Conservation (phyloP, 805 yeast species). For the Candida sanyiensis region DNA sequence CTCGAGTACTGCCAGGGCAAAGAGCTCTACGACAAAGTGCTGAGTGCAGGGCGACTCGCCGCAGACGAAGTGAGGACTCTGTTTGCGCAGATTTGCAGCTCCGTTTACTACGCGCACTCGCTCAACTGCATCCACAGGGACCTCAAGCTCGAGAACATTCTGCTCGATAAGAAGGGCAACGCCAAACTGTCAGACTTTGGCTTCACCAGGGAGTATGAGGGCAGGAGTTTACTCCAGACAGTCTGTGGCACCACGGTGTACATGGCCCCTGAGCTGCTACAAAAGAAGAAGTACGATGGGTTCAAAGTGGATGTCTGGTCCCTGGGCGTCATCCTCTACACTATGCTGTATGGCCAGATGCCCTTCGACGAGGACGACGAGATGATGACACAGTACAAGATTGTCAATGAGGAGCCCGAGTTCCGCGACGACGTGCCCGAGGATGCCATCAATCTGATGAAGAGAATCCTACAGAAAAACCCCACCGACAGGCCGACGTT, state of each 20-base stretch:
- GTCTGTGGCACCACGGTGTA: constrained; percentile 93
- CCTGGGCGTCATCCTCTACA: constrained; percentile 80
- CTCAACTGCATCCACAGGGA: constrained; percentile 81
- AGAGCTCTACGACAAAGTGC: constrained; percentile 64
- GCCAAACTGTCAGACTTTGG: constrained; percentile 91
- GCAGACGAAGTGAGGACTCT: constrained; percentile 44
- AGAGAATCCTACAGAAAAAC: constrained; percentile 55
- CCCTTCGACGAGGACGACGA: constrained; percentile 88
- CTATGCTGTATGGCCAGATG: constrained; percentile 78
- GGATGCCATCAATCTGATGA: constrained; percentile 47
- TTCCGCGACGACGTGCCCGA: constrained; percentile 43
- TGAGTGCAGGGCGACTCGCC: constrained; percentile 45
- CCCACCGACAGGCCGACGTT: constrained; percentile 58
- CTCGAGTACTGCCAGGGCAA: constrained; percentile 85
- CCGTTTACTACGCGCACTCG: constrained; percentile 65
- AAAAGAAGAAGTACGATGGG: constrained; percentile 68
- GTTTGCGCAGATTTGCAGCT: constrained; percentile 59
- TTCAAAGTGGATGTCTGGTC: constrained; percentile 87
- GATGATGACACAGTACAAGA: constrained; percentile 48
- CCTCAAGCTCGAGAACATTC: constrained; percentile 72
- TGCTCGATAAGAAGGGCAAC: constrained; percentile 49
- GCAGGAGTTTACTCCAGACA: constrained; percentile 59
- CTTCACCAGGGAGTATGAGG: constrained; percentile 72
- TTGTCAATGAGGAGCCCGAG: constrained; percentile 59
- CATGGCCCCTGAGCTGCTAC: constrained; percentile 91